Percentiles rank a stretch among this genome's conserved stretches.
Conservation (phyloP, 2,329 filamentous ascomycete species). For the Stagonosporopsis cucurbitacearum region DNA sequence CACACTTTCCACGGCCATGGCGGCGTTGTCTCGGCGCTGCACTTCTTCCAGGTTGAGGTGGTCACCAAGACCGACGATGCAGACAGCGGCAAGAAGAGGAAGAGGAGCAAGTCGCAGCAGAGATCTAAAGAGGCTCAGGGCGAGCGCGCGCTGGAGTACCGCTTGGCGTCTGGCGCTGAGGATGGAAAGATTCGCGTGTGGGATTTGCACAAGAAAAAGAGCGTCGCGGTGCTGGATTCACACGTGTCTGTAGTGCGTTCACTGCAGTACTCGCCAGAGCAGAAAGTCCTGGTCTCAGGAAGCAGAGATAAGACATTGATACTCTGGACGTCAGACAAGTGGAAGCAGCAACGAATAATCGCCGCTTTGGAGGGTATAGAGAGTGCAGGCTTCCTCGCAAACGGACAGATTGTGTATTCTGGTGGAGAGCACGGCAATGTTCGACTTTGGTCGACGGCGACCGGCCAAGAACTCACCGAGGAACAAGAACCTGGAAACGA, state of each 20-base stretch:
- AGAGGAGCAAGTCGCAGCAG: constrained; percentile 52
- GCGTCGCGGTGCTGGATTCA: constrained; percentile 80
- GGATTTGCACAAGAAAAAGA: constrained; percentile 84
- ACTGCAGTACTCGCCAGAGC: constrained; percentile 77
- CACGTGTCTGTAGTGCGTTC: constrained; percentile 95
- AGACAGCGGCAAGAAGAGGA: constrained; percentile 48
- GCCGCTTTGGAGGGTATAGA: constrained; percentile 88
- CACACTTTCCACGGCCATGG: constrained; percentile 95
- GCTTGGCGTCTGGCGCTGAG: constrained; percentile 89
- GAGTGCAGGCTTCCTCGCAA: constrained; percentile 76
- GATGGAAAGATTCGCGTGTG: constrained; percentile 92
- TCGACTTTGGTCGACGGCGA: constrained; percentile 81
- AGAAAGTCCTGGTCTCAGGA: constrained; percentile 79
- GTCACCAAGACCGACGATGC: constrained; percentile 54
- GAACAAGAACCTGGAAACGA: constrained; percentile 69
- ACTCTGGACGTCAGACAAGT: constrained; percentile 85
- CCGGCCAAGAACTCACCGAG: constrained; percentile 78
- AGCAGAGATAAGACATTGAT: constrained; percentile 94
- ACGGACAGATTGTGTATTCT: constrained; percentile 77
- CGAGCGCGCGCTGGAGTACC: constrained; percentile 67
- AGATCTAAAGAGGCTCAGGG: constrained; percentile 52
- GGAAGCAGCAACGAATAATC: constrained; percentile 81
- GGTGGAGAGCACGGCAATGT: constrained; percentile 84
- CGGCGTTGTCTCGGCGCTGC: constrained; percentile 86
- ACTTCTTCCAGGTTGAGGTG: constrained; percentile 81